Evolutionary conservation across 163 green algal genomes (phyloP).

Genomic region (Prototheca wickerhamii): DNA sequence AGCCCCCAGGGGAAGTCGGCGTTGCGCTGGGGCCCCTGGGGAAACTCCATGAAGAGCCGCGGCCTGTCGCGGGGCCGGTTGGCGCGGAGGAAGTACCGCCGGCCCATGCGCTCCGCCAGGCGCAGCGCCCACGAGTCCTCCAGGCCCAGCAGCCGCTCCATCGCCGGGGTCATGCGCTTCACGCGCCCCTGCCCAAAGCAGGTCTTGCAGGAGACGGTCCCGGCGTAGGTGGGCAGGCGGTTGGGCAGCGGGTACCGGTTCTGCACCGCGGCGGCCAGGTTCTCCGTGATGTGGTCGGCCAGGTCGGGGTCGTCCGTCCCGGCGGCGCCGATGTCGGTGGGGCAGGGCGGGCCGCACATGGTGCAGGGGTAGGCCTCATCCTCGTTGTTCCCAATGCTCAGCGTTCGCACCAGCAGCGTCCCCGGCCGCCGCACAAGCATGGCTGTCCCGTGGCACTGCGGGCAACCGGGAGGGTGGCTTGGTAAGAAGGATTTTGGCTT

Average conservation of each 20-base stretch:
- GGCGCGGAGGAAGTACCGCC: background rate
- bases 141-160: background rate
- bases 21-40: background rate
- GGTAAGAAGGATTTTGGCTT: background rate
- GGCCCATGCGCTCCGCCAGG: background rate
- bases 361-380: constrained; percentile 23
- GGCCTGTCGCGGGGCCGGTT: background rate
- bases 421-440: constrained; percentile 26
- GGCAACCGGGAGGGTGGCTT: constrained; percentile 1
- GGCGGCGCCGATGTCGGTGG: background rate
- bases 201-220: background rate
- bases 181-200: background rate
- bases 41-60: background rate
- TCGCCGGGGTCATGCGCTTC: background rate
- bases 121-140: background rate
- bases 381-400: constrained; percentile 23
- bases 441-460: constrained; percentile 40
- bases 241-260: constrained; percentile 4
- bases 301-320: background rate
- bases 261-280: background rate
- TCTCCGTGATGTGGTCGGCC: background rate
- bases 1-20: background rate
- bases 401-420: constrained; percentile 20
- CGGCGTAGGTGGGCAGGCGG: background rate
- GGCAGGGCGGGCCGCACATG: constrained; percentile 21